phyloP scores from a whole-genome alignment of 208 protist genomes.

The Leishmania braziliensis region DNA sequence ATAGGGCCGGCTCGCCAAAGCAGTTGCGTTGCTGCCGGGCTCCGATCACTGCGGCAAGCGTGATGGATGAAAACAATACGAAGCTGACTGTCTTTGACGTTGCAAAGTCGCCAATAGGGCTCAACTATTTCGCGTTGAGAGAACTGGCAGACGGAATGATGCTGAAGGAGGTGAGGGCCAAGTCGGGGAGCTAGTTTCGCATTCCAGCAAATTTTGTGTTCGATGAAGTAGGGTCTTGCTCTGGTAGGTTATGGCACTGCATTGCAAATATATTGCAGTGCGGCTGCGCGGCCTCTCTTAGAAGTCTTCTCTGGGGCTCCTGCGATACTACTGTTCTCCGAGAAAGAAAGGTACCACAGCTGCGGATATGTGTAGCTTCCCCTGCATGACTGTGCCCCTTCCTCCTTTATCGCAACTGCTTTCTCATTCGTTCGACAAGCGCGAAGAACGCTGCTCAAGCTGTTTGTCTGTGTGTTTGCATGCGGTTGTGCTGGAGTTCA shows the following conservation, averaged over 20 bases:
- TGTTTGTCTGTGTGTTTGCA: neutral
- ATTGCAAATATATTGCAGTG: too few relatives aligned
- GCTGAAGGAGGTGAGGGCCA: conserved; percentile 68
- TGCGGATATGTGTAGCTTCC: conserved; percentile 16
- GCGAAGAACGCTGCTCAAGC: neutral
- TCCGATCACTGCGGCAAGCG: conserved; percentile 77
- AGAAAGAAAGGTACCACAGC: too few relatives aligned
- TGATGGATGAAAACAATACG: conserved; percentile 92
- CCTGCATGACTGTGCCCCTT: neutral
- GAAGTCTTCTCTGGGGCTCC: conserved; percentile 26
- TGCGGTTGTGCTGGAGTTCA: neutral
- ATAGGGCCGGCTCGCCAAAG: conserved; percentile 75
- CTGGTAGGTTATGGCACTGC: neutral
- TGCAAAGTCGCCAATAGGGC: conserved; percentile 1
- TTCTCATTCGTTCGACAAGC: neutral
- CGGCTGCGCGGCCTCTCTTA: too few relatives aligned
- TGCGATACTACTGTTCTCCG: conserved; percentile 33
- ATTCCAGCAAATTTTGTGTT: conserved; percentile 31
- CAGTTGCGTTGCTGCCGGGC: conserved; percentile 82
- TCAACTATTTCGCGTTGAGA: conserved; percentile 52
- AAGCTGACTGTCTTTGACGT: conserved; percentile 93
- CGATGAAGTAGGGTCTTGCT: conserved; percentile 19
- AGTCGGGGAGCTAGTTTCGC: conserved; percentile 46
- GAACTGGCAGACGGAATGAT: conserved; percentile 77
- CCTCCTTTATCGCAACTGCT: neutral